Percentiles rank a stretch among this genome's conserved stretches.
Evolutionary conservation across 2,329 filamentous ascomycete species (phyloP).

Genomic region (Aspergillus novofumigatus): DNA sequence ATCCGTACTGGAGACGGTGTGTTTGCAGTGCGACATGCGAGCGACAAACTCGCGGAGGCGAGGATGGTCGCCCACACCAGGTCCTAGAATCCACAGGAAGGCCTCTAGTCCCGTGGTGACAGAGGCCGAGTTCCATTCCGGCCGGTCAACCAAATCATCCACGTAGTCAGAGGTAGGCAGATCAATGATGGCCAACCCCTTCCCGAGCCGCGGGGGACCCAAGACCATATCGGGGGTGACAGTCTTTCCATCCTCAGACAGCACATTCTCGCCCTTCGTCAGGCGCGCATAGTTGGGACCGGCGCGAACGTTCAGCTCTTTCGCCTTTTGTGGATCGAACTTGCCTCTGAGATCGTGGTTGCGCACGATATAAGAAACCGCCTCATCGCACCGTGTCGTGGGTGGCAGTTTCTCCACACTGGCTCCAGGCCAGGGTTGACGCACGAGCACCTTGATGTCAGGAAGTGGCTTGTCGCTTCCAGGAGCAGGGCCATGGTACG

Average conservation of each 20-base stretch:
- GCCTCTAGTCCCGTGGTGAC: constrained; percentile 64
- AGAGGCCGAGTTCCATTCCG: constrained; percentile 64
- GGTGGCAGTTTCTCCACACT: constrained; percentile 61
- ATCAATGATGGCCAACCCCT: constrained; percentile 75
- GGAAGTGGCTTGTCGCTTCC: constrained; percentile 49
- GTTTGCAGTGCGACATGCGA: constrained; percentile 58
- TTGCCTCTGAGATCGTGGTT: constrained; percentile 72
- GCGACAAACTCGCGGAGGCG: constrained; percentile 67
- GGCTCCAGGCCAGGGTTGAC: constrained; percentile 75
- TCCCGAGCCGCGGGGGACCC: constrained; percentile 61
- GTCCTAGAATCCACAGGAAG: constrained; percentile 79
- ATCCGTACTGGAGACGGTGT: constrained; percentile 73
- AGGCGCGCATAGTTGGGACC: constrained; percentile 59
- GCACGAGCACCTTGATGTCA: constrained; percentile 67
- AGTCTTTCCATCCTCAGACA: constrained; percentile 59
- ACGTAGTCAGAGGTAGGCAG: constrained; percentile 69
- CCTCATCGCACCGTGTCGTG: constrained; percentile 61
- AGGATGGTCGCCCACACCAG: constrained; percentile 59
- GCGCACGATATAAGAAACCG: constrained; percentile 83
- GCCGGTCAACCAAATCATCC: constrained; percentile 61
- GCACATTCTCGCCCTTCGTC: constrained; percentile 59
- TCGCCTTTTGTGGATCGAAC: constrained; percentile 66
- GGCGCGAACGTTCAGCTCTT: constrained; percentile 58
- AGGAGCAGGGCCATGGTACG: constrained; percentile 66
- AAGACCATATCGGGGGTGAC: constrained; percentile 88